Percentiles rank a stretch among this genome's conserved stretches.
Evolutionary conservation across 192 early-diverging fungal species (phyloP).

Genomic region (Entomortierella parvispora): DNA sequence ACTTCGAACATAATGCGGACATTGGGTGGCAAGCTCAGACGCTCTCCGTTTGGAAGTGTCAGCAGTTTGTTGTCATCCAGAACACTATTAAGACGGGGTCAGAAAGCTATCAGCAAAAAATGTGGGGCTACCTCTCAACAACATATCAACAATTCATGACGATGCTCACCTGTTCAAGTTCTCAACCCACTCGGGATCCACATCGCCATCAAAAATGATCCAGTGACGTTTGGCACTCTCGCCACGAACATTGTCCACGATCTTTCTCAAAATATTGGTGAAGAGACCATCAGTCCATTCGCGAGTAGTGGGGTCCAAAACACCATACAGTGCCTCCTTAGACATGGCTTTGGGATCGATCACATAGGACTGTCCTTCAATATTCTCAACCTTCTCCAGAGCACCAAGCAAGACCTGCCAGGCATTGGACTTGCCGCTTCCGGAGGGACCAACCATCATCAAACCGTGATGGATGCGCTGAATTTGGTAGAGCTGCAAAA

Average conservation of each 20-base stretch:
- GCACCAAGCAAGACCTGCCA: constrained; percentile 94
- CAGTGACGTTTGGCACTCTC: constrained; percentile 95
- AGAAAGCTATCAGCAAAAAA: background rate
- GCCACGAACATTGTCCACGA: constrained; percentile 97
- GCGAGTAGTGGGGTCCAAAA: constrained; percentile 95
- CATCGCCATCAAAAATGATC: constrained; percentile 99
- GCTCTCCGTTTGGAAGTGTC: constrained; percentile 98
- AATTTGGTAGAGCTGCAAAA: constrained; percentile 97
- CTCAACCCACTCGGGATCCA: constrained; percentile 99
- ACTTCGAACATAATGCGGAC: constrained; percentile 99
- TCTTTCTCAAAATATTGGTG: constrained; percentile 96
- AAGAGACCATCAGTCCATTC: constrained; percentile 99
- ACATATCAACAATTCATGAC: background rate
- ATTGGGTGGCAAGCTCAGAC: constrained; percentile 92
- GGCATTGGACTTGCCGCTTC: constrained; percentile 94
- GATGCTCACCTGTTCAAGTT: constrained; percentile 81
- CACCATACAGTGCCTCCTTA: constrained; percentile 97
- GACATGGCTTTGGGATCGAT: constrained; percentile 99
- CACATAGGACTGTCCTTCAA: constrained; percentile 92
- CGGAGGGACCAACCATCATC: constrained; percentile 99
- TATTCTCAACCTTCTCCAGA: constrained; percentile 85
- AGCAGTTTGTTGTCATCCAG: constrained; percentile 98
- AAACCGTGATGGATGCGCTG: constrained; percentile 98
- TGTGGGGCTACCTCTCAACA: background rate
- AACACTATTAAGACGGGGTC: constrained; percentile 65